These are phyloP conservation scores for Globisporangium alternatum DNA, from an alignment of 352 stramenopile species.

Conservation along the genomic window DNA sequence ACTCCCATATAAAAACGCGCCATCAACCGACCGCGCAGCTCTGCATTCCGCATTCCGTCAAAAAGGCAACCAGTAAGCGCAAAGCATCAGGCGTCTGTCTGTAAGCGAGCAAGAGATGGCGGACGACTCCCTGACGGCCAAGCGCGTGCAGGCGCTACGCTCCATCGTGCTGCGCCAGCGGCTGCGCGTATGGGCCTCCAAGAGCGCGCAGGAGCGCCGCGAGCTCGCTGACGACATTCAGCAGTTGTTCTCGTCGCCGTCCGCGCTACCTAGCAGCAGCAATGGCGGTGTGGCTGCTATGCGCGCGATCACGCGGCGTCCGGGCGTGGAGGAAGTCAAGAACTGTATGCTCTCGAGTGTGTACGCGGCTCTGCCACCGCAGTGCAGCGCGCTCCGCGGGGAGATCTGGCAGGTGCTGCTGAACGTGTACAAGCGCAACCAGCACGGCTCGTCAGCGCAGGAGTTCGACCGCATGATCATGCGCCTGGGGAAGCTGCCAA, in stretches of 20 bases:
- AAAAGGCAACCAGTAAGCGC: background rate
- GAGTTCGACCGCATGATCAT: constrained; percentile 76
- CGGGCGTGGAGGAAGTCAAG: constrained; percentile 69
- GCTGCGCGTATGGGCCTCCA: constrained; percentile 56
- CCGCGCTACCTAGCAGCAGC: constrained; percentile 18
- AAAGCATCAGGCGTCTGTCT: background rate
- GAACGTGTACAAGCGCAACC: constrained; percentile 78
- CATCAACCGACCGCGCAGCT: background rate
- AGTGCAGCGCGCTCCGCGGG: constrained; percentile 46
- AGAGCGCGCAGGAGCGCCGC: constrained; percentile 52
- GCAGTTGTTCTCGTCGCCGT: constrained; percentile 56
- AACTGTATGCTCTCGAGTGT: constrained; percentile 50
- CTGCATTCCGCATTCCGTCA: constrained; percentile 1
- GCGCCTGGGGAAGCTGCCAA: constrained; percentile 57
- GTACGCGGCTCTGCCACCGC: constrained; percentile 48
- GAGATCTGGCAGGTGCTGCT: constrained; percentile 84
- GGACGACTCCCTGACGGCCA: background rate
- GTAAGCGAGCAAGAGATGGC: background rate
- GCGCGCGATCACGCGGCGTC: constrained; percentile 62
- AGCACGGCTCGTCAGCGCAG: constrained; percentile 60
- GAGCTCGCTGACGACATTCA: constrained; percentile 48
- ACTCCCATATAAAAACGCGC: constrained; percentile 9
- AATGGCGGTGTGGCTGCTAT: constrained; percentile 14
- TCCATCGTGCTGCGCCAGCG: constrained; percentile 45
- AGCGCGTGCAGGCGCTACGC: constrained; percentile 31